Conservation (phyloP, 2,329 filamentous ascomycete genomes). For the Talaromyces sp. region DNA sequence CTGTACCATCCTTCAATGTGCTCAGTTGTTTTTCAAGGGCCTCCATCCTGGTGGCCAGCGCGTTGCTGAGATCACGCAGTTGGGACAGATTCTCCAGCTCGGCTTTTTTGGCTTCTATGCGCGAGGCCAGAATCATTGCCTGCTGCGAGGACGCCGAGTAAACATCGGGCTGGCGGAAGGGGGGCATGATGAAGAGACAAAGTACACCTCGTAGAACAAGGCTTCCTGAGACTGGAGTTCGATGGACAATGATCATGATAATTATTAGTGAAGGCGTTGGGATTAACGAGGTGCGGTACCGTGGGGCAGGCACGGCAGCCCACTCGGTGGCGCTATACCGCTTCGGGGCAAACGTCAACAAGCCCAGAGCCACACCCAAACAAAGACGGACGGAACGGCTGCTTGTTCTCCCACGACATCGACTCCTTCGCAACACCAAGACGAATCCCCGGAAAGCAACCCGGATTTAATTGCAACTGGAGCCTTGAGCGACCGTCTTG, state of each 20-base stretch:
- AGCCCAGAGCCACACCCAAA: conserved; percentile 7
- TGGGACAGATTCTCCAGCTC: conserved; percentile 59
- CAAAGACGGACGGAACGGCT: not conserved
- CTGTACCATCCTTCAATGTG: conserved; percentile 57
- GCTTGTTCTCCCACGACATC: not conserved
- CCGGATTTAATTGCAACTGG: not conserved
- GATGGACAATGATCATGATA: too few relatives aligned
- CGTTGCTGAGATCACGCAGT: conserved; percentile 55
- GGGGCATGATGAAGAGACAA: not conserved
- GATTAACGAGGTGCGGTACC: not conserved
- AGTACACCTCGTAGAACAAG: too few relatives aligned
- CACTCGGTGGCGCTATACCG: conserved; percentile 19
- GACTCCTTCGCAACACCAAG: not conserved
- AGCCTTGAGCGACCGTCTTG: not conserved
- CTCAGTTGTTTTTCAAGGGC: conserved; percentile 54
- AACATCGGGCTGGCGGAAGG: conserved; percentile 25
- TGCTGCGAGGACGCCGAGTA: conserved; percentile 34
- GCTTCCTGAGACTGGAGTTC: not conserved
- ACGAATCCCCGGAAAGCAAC: not conserved
- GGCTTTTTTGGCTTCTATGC: conserved; percentile 58
- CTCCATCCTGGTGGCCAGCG: conserved; percentile 59
- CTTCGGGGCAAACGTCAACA: conserved; percentile 36
- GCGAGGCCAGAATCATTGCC: conserved; percentile 52
- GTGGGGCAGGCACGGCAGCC: not conserved
- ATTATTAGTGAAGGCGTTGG: not conserved